Percentiles rank a stretch among this genome's conserved stretches.
Evolutionary conservation across 768 basidiomycete genomes (phyloP).

Genomic region (Boletus vinaceobasis): DNA sequence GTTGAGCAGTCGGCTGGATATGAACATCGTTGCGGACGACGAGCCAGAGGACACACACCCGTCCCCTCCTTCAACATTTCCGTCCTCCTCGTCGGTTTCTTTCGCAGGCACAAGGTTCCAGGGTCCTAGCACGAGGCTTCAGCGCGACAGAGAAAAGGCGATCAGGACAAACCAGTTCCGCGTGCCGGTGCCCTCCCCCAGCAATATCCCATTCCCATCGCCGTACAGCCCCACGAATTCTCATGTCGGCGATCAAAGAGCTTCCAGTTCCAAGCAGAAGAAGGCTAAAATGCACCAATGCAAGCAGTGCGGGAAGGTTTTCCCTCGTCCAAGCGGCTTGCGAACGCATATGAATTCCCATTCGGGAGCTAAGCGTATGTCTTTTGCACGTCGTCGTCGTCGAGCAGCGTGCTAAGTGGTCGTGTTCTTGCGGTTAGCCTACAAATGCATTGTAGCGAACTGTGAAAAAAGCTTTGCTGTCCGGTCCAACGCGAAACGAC

Average conservation of each 20-base stretch:
- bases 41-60: slow-evolving; percentile 9
- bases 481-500: slow-evolving; percentile 77
- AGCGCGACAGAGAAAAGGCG: slow-evolving; percentile 10
- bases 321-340: slow-evolving; percentile 50
- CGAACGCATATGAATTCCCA: slow-evolving; percentile 54
- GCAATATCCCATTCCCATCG: slow-evolving; percentile 6
- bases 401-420: slow-evolving; percentile 5
- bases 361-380: slow-evolving; percentile 48
- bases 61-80: slow-evolving; percentile 2
- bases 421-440: slow-evolving; percentile 11
- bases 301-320: slow-evolving; percentile 40
- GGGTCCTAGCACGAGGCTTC: slow-evolving; percentile 26
- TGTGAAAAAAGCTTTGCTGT: slow-evolving; percentile 73
- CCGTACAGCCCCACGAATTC: slow-evolving; percentile 3
- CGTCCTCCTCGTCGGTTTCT: slow-evolving; percentile 2
- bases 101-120: slow-evolving; percentile 8
- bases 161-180: slow-evolving; percentile 11
- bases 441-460: slow-evolving; percentile 51
- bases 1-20: slow-evolving; percentile 15
- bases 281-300: slow-evolving; percentile 52
- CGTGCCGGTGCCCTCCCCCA: slow-evolving; percentile 7
- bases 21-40: slow-evolving; percentile 16
- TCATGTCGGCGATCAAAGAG: slow-evolving; percentile 9
- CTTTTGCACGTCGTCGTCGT: not conserved
- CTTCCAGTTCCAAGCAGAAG: slow-evolving; percentile 21